Evolutionary conservation across 768 basidiomycete species (phyloP).

Genomic region (Lactarius deliciosus): DNA sequence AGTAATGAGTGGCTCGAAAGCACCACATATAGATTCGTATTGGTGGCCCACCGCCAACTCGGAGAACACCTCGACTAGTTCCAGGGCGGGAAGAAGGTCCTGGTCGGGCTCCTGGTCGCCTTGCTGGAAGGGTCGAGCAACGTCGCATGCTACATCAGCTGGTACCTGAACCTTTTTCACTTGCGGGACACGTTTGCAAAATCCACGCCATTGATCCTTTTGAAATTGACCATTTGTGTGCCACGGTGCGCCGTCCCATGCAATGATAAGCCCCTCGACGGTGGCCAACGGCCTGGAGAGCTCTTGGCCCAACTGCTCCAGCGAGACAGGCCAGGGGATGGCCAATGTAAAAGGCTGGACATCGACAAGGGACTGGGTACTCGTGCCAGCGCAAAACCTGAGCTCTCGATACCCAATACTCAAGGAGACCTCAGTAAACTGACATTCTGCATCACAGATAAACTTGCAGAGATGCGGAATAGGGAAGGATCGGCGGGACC

Average conservation of each 20-base stretch:
- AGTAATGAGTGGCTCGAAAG: not conserved
- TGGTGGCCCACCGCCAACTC: fast-evolving
- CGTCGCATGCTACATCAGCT: too few relatives aligned
- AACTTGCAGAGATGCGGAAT: not conserved
- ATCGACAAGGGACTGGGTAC: not conserved
- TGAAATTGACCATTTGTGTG: too few relatives aligned
- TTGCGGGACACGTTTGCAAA: not conserved
- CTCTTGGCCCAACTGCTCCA: not conserved
- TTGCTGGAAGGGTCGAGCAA: not conserved
- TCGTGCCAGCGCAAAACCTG: not conserved
- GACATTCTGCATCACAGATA: not conserved
- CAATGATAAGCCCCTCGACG: not conserved
- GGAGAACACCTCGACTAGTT: not conserved
- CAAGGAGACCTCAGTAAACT: not conserved
- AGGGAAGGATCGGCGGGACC: not conserved
- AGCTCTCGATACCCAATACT: not conserved
- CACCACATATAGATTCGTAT: not conserved
- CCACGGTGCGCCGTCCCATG: not conserved
- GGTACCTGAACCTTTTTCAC: not conserved
- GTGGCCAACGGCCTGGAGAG: not conserved
- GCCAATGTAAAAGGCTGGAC: not conserved
- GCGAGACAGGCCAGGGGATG: not conserved
- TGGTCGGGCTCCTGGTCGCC: not conserved
- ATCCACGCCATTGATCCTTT: not conserved
- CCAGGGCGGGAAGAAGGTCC: conserved; percentile 1